Evolutionary conservation across 140 eudicot species (phyloP).

Genomic region (Flaveria floridana): DNA sequence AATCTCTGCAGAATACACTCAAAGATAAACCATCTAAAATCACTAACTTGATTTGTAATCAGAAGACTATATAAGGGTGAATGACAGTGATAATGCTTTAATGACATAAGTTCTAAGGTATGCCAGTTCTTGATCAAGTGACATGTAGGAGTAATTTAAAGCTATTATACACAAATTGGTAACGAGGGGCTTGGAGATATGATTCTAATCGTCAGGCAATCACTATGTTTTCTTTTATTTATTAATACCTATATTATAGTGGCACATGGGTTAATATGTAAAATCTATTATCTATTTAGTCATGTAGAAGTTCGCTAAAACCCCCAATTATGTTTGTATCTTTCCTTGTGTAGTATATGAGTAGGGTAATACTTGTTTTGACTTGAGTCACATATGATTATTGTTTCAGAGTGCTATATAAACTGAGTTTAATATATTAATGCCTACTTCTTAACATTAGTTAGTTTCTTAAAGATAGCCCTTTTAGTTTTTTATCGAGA

Average conservation of each 20-base stretch:
- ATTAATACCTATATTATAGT: background rate
- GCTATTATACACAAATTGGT: conserved; percentile 1
- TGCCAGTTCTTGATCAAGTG: conserved; percentile 10
- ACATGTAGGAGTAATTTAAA: conserved; percentile 5
- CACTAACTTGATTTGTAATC: conserved; percentile 2
- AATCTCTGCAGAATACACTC: conserved; percentile 14
- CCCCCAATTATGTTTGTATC: conserved; percentile 12
- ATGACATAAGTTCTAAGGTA: conserved; percentile 4
- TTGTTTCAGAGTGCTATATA: background rate
- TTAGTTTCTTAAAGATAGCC: conserved; percentile 9
- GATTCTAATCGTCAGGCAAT: background rate
- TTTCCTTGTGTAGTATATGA: conserved; percentile 10
- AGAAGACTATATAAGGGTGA: conserved; percentile 18
- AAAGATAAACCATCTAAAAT: background rate
- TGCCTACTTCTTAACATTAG: conserved; percentile 16
- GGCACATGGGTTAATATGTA: background rate
- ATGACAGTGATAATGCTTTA: background rate
- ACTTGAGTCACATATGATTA: conserved; percentile 3
- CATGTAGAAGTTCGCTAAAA: background rate
- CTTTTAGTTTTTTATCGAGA: background rate
- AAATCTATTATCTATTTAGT: background rate
- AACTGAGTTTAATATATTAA: conserved; percentile 10
- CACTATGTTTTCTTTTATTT: background rate
- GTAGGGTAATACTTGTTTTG: conserved; percentile 18
- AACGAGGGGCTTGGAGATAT: background rate